These are phyloP conservation scores for Pseudomassariella vexata DNA, from an alignment of 2,329 filamentous ascomycete genomes.

Conservation along the genomic window DNA sequence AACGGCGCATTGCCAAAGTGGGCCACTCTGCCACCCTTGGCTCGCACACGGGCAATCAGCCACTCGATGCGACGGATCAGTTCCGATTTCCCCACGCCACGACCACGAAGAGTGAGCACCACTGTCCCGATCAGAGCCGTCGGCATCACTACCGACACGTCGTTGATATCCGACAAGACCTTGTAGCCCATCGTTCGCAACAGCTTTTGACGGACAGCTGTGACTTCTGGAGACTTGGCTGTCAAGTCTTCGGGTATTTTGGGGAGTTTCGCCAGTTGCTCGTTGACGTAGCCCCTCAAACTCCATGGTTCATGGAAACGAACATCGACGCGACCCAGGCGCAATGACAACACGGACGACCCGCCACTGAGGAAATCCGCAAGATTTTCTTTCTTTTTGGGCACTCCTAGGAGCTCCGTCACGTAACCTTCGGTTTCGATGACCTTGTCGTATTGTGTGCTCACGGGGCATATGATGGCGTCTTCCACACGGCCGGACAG, in stretches of 20 bases:
- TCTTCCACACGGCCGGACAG: slow-evolving; percentile 84
- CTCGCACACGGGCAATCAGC: slow-evolving; percentile 74
- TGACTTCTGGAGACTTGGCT: slow-evolving; percentile 39
- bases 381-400: slow-evolving; percentile 93
- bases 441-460: slow-evolving; percentile 97
- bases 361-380: slow-evolving; percentile 78
- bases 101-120: slow-evolving; percentile 80
- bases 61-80: slow-evolving; percentile 83
- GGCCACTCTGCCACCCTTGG: slow-evolving; percentile 85
- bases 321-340: slow-evolving; percentile 87
- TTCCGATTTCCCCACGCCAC: slow-evolving; percentile 84
- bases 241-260: slow-evolving; percentile 44
- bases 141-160: slow-evolving; percentile 95
- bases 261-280: slow-evolving; percentile 60
- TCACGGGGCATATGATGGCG: slow-evolving; percentile 89
- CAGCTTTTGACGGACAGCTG: slow-evolving; percentile 61
- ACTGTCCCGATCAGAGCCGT: slow-evolving; percentile 94
- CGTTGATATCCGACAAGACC: slow-evolving; percentile 90
- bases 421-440: slow-evolving; percentile 98
- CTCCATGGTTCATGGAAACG: slow-evolving; percentile 97
- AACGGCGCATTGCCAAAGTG: slow-evolving; percentile 83
- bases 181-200: slow-evolving; percentile 86
- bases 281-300: slow-evolving; percentile 70
- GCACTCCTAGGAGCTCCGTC: slow-evolving; percentile 84
- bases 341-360: slow-evolving; percentile 81